Evolutionary conservation across 768 basidiomycete species (phyloP).

Genomic region (Neoboletus brunneissimus): DNA sequence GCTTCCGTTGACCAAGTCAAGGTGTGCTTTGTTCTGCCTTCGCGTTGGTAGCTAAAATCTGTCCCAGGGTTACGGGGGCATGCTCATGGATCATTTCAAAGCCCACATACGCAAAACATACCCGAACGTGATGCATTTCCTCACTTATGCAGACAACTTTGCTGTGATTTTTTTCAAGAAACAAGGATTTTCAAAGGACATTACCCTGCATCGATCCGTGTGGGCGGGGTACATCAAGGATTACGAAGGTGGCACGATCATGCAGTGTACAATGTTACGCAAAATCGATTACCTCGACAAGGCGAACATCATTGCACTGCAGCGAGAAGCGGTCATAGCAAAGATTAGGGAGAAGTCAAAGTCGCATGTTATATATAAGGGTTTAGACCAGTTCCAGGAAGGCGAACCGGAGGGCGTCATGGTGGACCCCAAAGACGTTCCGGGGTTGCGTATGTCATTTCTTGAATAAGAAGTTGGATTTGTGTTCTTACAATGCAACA

Average conservation of each 20-base stretch:
- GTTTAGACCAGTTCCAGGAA: conserved; percentile 71
- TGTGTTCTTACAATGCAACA: conserved; percentile 29
- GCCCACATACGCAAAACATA: conserved; percentile 82
- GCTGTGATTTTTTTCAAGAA: conserved; percentile 99
- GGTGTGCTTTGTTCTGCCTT: conserved; percentile 43
- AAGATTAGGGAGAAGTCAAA: conserved; percentile 86
- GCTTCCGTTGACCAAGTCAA: conserved; percentile 97
- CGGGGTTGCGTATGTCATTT: conserved; percentile 69
- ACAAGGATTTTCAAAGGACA: conserved; percentile 98
- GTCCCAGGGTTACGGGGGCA: conserved; percentile 88
- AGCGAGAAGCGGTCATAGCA: conserved; percentile 84
- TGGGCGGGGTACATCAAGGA: conserved; percentile 99
- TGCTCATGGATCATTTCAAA: conserved; percentile 99
- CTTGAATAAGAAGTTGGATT: not conserved
- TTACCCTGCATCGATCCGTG: conserved; percentile 81
- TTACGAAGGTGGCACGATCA: conserved; percentile 98
- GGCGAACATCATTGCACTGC: conserved; percentile 65
- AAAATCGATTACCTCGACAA: conserved; percentile 89
- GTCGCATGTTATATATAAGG: conserved; percentile 83
- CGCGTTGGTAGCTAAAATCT: not conserved
- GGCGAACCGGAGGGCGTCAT: conserved; percentile 48
- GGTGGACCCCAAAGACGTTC: conserved; percentile 76
- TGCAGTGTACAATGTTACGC: conserved; percentile 96
- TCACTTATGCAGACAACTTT: conserved; percentile 98
- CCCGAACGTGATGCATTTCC: conserved; percentile 87